A percentile compares a stretch with the other conserved stretches of the same genome.
These are phyloP conservation scores for Erodium moschatum DNA, from an alignment of 441 rosid species.

Conservation along the genomic window DNA sequence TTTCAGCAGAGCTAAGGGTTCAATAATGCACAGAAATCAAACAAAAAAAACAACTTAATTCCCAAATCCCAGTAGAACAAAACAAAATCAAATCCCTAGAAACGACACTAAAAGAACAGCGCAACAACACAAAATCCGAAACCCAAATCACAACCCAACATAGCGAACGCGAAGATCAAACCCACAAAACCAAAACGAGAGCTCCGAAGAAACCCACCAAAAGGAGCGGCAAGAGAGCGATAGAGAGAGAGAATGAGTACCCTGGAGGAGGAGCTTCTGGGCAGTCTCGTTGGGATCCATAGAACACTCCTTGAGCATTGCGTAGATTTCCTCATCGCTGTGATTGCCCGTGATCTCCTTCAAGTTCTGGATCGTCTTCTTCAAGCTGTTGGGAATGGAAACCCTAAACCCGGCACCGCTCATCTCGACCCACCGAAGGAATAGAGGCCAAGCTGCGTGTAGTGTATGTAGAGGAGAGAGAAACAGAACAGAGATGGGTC, in stretches of 20 bases:
- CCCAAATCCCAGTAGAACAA: not conserved
- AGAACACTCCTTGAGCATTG: constrained; percentile 79
- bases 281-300: constrained; percentile 91
- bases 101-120: constrained; percentile 21
- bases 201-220: not conserved
- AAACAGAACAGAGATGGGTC: not conserved
- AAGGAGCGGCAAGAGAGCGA: not conserved
- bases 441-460: not conserved
- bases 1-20: not conserved
- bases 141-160: constrained; percentile 27
- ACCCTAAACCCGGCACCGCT: constrained; percentile 71
- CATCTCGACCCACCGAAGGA: constrained; percentile 36
- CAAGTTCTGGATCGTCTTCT: constrained; percentile 58
- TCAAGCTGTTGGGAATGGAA: constrained; percentile 45
- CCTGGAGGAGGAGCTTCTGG: constrained; percentile 63
- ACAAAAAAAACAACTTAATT: constrained; percentile 14
- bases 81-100: constrained; percentile 29
- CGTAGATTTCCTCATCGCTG: constrained; percentile 80
- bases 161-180: constrained; percentile 15
- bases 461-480: not conserved
- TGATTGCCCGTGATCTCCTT: constrained; percentile 76
- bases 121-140: constrained; percentile 11
- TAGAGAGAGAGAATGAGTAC: constrained; percentile 24
- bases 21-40: not conserved
- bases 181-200: constrained; percentile 9